A percentile compares a stretch with the other conserved stretches of the same genome.
Conservation (phyloP, 306 rosid genomes). For the Prunus salicina region DNA sequence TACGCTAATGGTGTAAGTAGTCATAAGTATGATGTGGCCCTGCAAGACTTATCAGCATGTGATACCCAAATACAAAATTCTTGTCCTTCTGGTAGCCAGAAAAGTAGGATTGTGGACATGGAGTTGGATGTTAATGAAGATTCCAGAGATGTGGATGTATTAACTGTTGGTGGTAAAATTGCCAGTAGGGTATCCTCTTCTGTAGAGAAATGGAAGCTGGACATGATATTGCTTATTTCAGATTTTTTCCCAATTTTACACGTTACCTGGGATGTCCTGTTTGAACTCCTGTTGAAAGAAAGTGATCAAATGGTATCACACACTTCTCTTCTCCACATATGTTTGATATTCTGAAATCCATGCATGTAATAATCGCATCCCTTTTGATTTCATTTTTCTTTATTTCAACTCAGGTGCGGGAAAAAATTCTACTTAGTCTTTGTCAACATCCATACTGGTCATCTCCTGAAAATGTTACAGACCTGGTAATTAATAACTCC, state of each 20-base stretch:
- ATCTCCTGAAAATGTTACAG: conserved; percentile 48
- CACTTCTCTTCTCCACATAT: conserved; percentile 11
- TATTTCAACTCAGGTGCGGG: conserved; percentile 56
- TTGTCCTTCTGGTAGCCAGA: conserved; percentile 34
- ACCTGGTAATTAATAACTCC: conserved; percentile 46
- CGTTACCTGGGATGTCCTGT: conserved; percentile 66
- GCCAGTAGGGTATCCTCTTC: conserved; percentile 41
- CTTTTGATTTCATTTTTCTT: conserved; percentile 11
- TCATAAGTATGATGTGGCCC: conserved; percentile 38
- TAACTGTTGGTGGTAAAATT: conserved; percentile 36
- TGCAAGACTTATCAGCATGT: conserved; percentile 39
- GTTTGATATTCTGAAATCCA: conserved; percentile 12
- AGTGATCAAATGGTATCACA: conserved; percentile 59
- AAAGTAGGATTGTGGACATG: conserved; percentile 69
- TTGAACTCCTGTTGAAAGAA: conserved; percentile 61
- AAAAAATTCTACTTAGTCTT: conserved; percentile 54
- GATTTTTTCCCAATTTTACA: conserved; percentile 62
- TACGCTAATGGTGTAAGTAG: conserved; percentile 44
- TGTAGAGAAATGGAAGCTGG: conserved; percentile 61
- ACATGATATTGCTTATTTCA: conserved; percentile 61
- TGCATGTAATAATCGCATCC: conserved; percentile 3
- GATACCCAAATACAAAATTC: conserved; percentile 34
- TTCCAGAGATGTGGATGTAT: conserved; percentile 57
- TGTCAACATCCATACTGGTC: conserved; percentile 75
- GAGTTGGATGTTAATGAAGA: conserved; percentile 76